phyloP scores from a whole-genome alignment of 129 eudicot genomes.

The Centella asiatica region DNA sequence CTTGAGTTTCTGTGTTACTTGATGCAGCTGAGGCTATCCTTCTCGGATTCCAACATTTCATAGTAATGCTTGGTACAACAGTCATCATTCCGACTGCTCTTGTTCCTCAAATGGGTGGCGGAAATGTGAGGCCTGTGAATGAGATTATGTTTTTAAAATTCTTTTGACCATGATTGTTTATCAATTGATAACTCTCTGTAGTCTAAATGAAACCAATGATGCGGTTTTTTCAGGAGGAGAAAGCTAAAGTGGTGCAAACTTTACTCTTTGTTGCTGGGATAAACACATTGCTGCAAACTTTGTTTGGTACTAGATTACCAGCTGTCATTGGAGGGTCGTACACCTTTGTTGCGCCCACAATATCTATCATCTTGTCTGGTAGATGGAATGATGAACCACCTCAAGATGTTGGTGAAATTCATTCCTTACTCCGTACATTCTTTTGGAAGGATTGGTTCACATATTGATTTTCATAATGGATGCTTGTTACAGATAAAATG shows the following conservation, averaged over 20 bases:
- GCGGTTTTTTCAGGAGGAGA: slow-evolving; percentile 38
- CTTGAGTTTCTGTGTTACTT: slow-evolving; percentile 5
- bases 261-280: slow-evolving; percentile 65
- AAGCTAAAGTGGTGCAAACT: slow-evolving; percentile 61
- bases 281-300: slow-evolving; percentile 59
- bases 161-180: neutral
- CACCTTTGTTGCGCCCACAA: slow-evolving; percentile 48
- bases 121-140: slow-evolving; percentile 39
- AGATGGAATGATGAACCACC: slow-evolving; percentile 58
- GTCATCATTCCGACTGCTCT: slow-evolving; percentile 64
- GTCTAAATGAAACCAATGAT: slow-evolving; percentile 2
- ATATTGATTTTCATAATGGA: neutral
- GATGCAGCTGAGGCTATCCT: slow-evolving; percentile 62
- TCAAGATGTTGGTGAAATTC: slow-evolving; percentile 33
- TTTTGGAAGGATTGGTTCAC: neutral
- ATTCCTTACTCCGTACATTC: neutral
- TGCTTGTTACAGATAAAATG: neutral
- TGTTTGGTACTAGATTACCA: slow-evolving; percentile 59
- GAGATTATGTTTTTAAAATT: neutral
- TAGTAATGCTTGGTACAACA: slow-evolving; percentile 61
- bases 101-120: slow-evolving; percentile 84
- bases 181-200: neutral
- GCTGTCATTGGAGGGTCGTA: slow-evolving; percentile 66
- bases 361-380: slow-evolving; percentile 55
- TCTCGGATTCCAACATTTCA: slow-evolving; percentile 60